These are phyloP conservation scores for Strobilomyces confusus DNA, from an alignment of 768 basidiomycete species.

Conservation along the genomic window DNA sequence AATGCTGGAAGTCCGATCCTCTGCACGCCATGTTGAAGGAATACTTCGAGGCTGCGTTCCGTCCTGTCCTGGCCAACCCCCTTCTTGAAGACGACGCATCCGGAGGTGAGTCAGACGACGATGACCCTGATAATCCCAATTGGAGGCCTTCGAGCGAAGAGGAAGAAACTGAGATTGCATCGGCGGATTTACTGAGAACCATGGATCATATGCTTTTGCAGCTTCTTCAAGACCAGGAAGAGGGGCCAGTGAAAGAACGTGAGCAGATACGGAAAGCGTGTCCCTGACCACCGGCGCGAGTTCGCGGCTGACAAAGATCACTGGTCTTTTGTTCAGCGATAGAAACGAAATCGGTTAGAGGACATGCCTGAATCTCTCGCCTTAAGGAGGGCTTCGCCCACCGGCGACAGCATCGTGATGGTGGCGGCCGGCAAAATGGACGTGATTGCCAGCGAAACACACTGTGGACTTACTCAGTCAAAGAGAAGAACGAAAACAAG, in stretches of 20 bases:
- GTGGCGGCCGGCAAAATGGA: conserved; percentile 21
- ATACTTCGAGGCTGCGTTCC: no score
- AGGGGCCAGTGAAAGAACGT: conserved; percentile 46
- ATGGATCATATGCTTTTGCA: conserved; percentile 44
- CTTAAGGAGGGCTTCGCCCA: conserved; percentile 19
- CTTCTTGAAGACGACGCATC: no score
- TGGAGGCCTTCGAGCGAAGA: no score
- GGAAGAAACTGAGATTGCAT: no score
- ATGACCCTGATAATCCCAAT: no score
- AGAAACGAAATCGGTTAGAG: not conserved
- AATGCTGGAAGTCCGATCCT: no score
- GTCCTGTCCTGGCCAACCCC: no score
- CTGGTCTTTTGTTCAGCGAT: conserved; percentile 12
- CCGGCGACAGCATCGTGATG: conserved; percentile 21
- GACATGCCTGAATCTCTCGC: conserved; percentile 20
- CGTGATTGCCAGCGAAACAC: conserved; percentile 26
- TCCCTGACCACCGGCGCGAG: conserved; percentile 35
- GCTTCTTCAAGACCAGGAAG: conserved; percentile 52
- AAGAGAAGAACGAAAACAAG: not conserved
- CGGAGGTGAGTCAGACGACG: no score
- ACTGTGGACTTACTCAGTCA: conserved; percentile 4
- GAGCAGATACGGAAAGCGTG: conserved; percentile 32
- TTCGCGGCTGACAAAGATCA: conserved; percentile 32
- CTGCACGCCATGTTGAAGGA: no score
- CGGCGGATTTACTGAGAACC: no score